phyloP scores from a whole-genome alignment of 495 filamentous ascomycete genomes.

The Penicillium cosmopolitanum region DNA sequence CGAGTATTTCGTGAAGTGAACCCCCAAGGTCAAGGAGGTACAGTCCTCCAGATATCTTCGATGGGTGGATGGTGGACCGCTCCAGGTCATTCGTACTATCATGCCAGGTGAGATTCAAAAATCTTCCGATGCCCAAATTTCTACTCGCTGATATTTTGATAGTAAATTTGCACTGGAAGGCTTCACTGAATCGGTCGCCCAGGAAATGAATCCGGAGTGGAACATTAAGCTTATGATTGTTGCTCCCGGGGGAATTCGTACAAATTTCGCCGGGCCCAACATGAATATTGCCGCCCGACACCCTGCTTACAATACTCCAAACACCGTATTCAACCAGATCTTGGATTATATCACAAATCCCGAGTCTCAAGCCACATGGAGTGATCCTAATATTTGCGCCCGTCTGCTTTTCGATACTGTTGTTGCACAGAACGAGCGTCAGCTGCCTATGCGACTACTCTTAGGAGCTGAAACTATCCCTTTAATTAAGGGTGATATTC shows the following conservation, averaged over 20 bases:
- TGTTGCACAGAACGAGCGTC: slow-evolving; percentile 14
- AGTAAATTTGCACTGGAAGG: slow-evolving; percentile 60
- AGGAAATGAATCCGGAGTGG: slow-evolving; percentile 57
- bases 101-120: slow-evolving; percentile 39
- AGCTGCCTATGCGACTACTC: slow-evolving; percentile 25
- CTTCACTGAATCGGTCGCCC: slow-evolving; percentile 55
- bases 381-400: slow-evolving; percentile 30
- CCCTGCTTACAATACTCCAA: slow-evolving; percentile 25
- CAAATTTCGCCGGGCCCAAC: slow-evolving; percentile 25
- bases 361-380: slow-evolving; percentile 20
- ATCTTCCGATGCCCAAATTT: not conserved
- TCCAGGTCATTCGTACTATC: slow-evolving; percentile 54
- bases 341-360: slow-evolving; percentile 22
- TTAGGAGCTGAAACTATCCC: slow-evolving; percentile 28
- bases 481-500: slow-evolving; percentile 20
- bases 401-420: slow-evolving; percentile 25
- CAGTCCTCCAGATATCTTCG: slow-evolving; percentile 57
- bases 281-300: slow-evolving; percentile 20
- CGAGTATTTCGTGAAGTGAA: slow-evolving; percentile 19
- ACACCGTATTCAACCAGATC: slow-evolving; percentile 21
- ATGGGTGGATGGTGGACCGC: slow-evolving; percentile 54
- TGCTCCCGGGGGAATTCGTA: slow-evolving; percentile 28
- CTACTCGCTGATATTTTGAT: not conserved
- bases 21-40: slow-evolving; percentile 42
- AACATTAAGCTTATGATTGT: slow-evolving; percentile 31